A percentile compares a stretch with the other conserved stretches of the same genome.
These are phyloP conservation scores for Colletotrichum sublineola DNA, from an alignment of 2,329 filamentous ascomycete genomes.

Conservation along the genomic window DNA sequence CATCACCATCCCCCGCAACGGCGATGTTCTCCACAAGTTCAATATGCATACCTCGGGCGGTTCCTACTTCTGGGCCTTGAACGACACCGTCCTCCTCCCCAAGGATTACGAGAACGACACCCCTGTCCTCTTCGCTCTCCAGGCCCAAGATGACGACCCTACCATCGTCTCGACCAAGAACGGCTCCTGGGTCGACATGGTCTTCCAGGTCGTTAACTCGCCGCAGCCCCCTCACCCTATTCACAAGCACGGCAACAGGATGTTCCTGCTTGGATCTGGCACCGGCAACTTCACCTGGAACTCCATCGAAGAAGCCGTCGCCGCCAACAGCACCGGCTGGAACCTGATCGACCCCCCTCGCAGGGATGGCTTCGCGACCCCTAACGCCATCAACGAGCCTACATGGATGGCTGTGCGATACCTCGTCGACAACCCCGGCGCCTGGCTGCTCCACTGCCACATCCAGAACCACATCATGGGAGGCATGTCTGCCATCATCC, in stretches of 20 bases:
- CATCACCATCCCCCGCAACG: constrained; percentile 55
- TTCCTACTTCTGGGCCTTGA: constrained; percentile 67
- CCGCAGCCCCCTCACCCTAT: constrained; percentile 70
- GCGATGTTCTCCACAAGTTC: constrained; percentile 61
- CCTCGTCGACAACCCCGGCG: constrained; percentile 64
- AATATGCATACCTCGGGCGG: constrained; percentile 56
- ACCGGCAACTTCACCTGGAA: constrained; percentile 64
- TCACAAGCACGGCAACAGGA: constrained; percentile 75
- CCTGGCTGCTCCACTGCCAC: constrained; percentile 70
- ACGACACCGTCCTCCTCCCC: constrained; percentile 59
- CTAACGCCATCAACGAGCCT: constrained; percentile 47
- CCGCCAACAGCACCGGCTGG: constrained; percentile 62
- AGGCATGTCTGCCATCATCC: constrained; percentile 67
- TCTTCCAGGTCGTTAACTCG: constrained; percentile 59
- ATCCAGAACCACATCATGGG: constrained; percentile 66
- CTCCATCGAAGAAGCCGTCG: constrained; percentile 65
- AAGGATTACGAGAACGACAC: constrained; percentile 50
- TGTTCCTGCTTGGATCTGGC: constrained; percentile 68
- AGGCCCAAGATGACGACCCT: constrained; percentile 52
- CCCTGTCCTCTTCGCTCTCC: constrained; percentile 63
- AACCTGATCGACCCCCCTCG: constrained; percentile 69
- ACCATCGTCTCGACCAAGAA: constrained; percentile 62
- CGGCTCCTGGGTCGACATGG: constrained; percentile 68
- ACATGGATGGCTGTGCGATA: constrained; percentile 67
- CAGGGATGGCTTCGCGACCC: constrained; percentile 63